Evolutionary conservation across 169 alveolate genomes (phyloP).

Genomic region (Cryptosporidium canis): DNA sequence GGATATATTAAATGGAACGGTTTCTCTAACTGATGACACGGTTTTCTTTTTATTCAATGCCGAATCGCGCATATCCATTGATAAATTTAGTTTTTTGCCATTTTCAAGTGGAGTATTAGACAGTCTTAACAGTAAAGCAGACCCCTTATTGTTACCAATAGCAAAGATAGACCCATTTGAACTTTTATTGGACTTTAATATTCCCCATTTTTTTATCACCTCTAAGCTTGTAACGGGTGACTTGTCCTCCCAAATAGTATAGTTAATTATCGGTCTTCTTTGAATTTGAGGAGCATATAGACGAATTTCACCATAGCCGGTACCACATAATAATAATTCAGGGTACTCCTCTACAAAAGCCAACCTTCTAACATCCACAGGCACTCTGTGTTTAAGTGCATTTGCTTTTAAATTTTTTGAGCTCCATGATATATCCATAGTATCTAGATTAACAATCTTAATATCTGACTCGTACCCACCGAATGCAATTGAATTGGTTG

Average conservation of each 20-base stretch:
- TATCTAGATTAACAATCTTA: constrained; percentile 13
- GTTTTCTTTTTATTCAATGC: constrained; percentile 19
- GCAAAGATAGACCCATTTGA: constrained; percentile 16
- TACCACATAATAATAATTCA: constrained; percentile 59
- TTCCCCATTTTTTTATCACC: constrained; percentile 14
- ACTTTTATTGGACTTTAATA: constrained; percentile 7
- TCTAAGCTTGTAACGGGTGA: constrained; percentile 28
- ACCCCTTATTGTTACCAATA: constrained; percentile 63
- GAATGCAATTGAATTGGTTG: constrained; percentile 45
- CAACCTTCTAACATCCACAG: constrained; percentile 27
- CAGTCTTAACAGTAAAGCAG: constrained; percentile 19
- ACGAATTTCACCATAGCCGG: constrained; percentile 55
- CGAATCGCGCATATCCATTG: not conserved
- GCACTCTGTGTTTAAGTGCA: constrained; percentile 21
- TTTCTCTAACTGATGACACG: not conserved
- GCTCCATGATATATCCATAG: not conserved
- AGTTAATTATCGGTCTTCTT: constrained; percentile 30
- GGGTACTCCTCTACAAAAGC: constrained; percentile 11
- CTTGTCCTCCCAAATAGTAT: constrained; percentile 59
- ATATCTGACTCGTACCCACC: constrained; percentile 63
- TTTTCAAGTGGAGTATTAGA: not conserved
- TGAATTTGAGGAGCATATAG: constrained; percentile 41
- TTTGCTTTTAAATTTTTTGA: constrained; percentile 24
- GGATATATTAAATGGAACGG: not conserved
- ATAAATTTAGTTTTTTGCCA: not conserved